A percentile compares a stretch with the other conserved stretches of the same genome.
Conservation (phyloP, 768 basidiomycete species). For the Obba rivulosa region DNA sequence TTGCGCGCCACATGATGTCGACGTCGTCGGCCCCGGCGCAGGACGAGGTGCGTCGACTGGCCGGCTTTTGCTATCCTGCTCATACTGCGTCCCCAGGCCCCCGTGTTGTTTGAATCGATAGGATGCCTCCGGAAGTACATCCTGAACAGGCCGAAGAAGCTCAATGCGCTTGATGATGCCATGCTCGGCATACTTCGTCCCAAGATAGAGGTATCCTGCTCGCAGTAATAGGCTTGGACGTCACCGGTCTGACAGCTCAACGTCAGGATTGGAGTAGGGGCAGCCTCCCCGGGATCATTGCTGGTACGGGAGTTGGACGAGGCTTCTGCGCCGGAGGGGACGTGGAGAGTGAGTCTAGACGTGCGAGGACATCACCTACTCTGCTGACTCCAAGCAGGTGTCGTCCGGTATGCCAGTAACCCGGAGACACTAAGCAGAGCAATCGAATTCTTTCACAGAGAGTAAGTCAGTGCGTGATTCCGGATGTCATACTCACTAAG, state of each 20-base stretch:
- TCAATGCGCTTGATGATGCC: conserved; percentile 75
- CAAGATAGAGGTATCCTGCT: conserved; percentile 61
- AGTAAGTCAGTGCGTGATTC: conserved; percentile 46
- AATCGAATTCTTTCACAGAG: conserved; percentile 86
- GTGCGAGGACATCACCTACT: neutral
- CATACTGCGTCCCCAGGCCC: conserved; percentile 20
- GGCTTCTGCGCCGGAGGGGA: conserved; percentile 97
- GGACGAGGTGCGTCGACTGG: conserved; percentile 12
- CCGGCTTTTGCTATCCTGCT: neutral
- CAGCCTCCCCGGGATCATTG: conserved; percentile 64
- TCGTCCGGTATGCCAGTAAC: conserved; percentile 46
- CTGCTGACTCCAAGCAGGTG: conserved; percentile 34
- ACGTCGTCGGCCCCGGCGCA: conserved; percentile 3
- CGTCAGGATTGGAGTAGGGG: conserved; percentile 70
- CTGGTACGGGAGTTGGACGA: conserved; percentile 64
- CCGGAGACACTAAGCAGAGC: conserved; percentile 53
- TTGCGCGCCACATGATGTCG: conserved; percentile 22
- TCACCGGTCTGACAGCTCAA: neutral
- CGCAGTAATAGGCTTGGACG: conserved; percentile 12
- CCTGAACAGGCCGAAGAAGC: conserved; percentile 74
- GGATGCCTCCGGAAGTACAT: conserved; percentile 60
- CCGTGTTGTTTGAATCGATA: conserved; percentile 67
- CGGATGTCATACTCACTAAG: neutral
- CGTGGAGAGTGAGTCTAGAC: conserved; percentile 67
- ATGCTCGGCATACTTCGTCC: conserved; percentile 72